Evolutionary conservation across 75 land plant species (phyloP).

Genomic region (Chamaecyparis obtusa): DNA sequence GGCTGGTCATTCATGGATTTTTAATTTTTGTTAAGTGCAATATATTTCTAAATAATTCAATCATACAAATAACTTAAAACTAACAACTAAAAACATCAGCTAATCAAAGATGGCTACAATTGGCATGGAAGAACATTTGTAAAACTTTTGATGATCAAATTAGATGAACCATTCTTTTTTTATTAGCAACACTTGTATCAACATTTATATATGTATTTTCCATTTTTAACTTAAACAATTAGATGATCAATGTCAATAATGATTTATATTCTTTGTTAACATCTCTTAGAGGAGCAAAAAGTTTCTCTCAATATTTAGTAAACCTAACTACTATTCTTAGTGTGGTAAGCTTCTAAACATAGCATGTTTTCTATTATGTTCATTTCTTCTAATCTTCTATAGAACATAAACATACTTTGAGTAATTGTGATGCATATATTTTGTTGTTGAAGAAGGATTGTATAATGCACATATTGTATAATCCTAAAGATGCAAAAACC

Average conservation of each 20-base stretch:
- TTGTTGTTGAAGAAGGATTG: no score
- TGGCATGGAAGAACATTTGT: conserved; percentile 62
- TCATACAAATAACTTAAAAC: conserved; percentile 83
- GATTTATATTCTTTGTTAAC: not conserved
- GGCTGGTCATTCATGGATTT: not conserved
- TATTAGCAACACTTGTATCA: no score
- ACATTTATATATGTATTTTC: not conserved
- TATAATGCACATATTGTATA: no score
- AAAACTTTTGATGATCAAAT: not conserved
- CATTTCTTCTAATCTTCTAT: no score
- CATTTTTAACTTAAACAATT: not conserved
- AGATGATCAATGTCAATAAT: not conserved
- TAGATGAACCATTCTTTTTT: not conserved
- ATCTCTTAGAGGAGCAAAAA: conserved; percentile 74
- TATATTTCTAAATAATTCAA: no score
- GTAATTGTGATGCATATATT: no score
- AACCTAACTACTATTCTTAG: conserved; percentile 92
- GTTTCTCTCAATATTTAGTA: conserved; percentile 95
- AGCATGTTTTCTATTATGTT: not conserved
- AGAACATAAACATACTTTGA: no score
- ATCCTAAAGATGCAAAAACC: no score
- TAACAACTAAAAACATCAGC: conserved; percentile 87
- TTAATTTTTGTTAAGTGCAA: conserved; percentile 10
- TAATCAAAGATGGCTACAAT: conserved; percentile 94
- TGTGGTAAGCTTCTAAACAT: conserved; percentile 51